Percentiles rank a stretch among this genome's conserved stretches.
Evolutionary conservation across 768 basidiomycete species (phyloP).

Genomic region (Trametes coccinea): DNA sequence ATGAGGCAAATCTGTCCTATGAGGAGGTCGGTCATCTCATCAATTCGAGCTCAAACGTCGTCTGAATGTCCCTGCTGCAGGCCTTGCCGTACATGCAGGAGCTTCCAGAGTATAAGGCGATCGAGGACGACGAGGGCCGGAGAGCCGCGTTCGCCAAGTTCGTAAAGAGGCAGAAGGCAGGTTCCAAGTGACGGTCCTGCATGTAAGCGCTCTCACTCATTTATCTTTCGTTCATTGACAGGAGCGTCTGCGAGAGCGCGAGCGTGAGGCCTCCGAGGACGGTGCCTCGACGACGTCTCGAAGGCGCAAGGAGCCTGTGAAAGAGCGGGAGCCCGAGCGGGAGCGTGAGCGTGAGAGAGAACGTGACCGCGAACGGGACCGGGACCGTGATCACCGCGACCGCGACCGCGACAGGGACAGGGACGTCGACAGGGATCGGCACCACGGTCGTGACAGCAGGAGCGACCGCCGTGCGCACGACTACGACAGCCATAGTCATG

Average conservation of each 20-base stretch:
- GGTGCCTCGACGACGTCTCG: slow-evolving; percentile 78
- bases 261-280: slow-evolving; percentile 67
- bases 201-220: slow-evolving; percentile 8
- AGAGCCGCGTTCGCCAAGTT: slow-evolving; percentile 85
- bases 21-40: slow-evolving; percentile 64
- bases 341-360: slow-evolving; percentile 32
- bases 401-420: slow-evolving; percentile 27
- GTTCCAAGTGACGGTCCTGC: slow-evolving; percentile 11
- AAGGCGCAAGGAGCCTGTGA: slow-evolving; percentile 71
- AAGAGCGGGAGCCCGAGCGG: slow-evolving; percentile 37
- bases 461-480: not conserved
- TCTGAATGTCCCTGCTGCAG: slow-evolving; percentile 36
- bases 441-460: slow-evolving; percentile 44
- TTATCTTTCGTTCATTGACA: slow-evolving; percentile 30
- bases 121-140: slow-evolving; percentile 86
- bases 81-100: slow-evolving; percentile 75
- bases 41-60: not conserved
- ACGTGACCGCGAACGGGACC: slow-evolving; percentile 35
- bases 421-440: slow-evolving; percentile 36
- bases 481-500: slow-evolving; percentile 43
- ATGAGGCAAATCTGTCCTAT: slow-evolving; percentile 74
- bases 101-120: slow-evolving; percentile 81
- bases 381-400: slow-evolving; percentile 30
- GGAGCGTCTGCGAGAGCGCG: slow-evolving; percentile 72
- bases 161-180: slow-evolving; percentile 86